A percentile compares a stretch with the other conserved stretches of the same genome.
Conservation (phyloP, 176 grass and related monocot species). For the Secale cereale region DNA sequence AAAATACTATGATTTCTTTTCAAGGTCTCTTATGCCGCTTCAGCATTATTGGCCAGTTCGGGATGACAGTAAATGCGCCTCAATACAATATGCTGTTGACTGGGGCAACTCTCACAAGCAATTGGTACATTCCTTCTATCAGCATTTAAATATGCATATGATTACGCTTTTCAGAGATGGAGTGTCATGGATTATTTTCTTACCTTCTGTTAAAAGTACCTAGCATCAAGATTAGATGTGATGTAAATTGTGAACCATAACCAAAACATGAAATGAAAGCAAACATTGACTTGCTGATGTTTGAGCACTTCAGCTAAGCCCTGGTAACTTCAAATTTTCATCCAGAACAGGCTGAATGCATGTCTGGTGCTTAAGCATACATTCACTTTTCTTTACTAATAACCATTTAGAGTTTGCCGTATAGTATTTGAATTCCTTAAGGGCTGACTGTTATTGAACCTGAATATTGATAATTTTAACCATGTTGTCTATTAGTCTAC, state of each 20-base stretch:
- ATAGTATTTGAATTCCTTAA: neutral
- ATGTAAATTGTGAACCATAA: neutral
- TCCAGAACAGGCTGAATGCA: neutral
- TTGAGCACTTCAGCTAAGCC: neutral
- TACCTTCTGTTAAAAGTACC: neutral
- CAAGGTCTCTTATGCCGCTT: constrained; percentile 67
- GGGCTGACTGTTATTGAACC: neutral
- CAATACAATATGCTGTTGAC: constrained; percentile 84
- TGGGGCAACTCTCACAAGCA: constrained; percentile 89
- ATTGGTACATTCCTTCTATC: constrained; percentile 39
- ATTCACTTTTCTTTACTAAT: neutral
- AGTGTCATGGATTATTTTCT: neutral
- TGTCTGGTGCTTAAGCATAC: neutral
- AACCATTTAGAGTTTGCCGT: neutral
- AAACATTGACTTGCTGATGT: neutral
- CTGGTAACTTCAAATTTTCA: neutral
- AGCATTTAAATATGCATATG: neutral
- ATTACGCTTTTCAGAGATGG: neutral
- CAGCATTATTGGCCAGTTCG: constrained; percentile 87
- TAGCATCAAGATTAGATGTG: neutral
- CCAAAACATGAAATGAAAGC: neutral
- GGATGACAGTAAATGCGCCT: constrained; percentile 60
- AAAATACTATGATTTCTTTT: constrained; percentile 88
- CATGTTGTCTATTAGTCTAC: neutral
- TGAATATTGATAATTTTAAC: neutral